Evolutionary conservation across 805 yeast genomes (phyloP).

Genomic region (Wickerhamiella bombiphila): DNA sequence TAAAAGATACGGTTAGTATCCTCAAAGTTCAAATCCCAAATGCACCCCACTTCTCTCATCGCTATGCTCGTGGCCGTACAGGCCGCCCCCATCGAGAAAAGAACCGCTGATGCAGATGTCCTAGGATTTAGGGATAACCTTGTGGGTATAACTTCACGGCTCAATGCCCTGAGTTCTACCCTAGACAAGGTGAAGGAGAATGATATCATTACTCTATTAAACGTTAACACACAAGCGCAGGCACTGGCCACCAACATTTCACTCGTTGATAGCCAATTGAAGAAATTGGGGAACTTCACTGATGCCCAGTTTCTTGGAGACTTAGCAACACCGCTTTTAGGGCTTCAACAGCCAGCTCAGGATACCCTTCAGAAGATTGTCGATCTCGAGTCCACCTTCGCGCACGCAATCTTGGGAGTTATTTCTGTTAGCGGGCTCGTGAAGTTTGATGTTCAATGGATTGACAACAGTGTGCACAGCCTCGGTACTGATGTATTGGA

Average conservation of each 20-base stretch:
- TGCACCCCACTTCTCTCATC: too few species aligned
- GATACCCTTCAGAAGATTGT: neutral
- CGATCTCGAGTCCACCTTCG: constrained; percentile 14
- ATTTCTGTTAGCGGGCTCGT: constrained; percentile 5
- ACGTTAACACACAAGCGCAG: neutral
- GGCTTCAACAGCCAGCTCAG: neutral
- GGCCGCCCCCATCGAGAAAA: neutral
- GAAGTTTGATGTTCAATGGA: constrained; percentile 22
- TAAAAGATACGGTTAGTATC: too few species aligned
- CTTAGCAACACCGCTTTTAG: neutral
- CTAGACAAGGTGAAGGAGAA: neutral
- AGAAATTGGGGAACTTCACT: neutral
- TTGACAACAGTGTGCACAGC: neutral
- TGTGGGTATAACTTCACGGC: neutral
- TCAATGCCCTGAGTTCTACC: neutral
- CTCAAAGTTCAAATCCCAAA: too few species aligned
- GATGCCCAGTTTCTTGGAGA: neutral
- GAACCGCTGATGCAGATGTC: neutral
- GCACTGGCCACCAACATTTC: neutral
- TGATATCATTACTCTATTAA: neutral
- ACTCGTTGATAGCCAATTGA: neutral
- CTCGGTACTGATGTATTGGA: neutral
- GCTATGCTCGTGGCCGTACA: too few species aligned
- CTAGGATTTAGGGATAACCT: neutral
- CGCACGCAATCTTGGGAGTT: constrained; percentile 14